Conservation (phyloP, 306 rosid species). For the Potentilla sterilis region DNA sequence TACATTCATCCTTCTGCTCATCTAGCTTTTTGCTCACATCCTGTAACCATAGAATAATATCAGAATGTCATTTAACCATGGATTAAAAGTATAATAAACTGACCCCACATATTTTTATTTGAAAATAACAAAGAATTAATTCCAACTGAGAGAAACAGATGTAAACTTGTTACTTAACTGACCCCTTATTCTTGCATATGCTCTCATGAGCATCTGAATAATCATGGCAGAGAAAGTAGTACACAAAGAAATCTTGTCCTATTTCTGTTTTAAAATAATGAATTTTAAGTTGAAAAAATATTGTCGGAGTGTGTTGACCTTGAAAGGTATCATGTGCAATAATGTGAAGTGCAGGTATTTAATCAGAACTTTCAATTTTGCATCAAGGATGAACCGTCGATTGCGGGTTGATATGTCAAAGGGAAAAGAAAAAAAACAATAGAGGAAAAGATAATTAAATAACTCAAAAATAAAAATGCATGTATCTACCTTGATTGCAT, state of each 20-base stretch:
- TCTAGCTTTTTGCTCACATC: constrained; percentile 90
- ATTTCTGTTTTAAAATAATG: not conserved
- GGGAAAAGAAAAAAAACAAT: not conserved
- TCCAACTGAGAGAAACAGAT: not conserved
- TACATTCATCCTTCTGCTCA: constrained; percentile 89
- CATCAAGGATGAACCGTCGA: not conserved
- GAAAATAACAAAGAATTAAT: not conserved
- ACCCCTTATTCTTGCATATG: not conserved
- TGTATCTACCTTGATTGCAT: constrained; percentile 79
- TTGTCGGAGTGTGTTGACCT: not conserved
- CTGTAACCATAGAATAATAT: constrained; percentile 44
- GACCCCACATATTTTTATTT: not conserved
- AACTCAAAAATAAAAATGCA: not conserved
- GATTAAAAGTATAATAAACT: not conserved
- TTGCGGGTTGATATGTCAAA: not conserved
- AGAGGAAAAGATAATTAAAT: not conserved
- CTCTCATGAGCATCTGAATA: not conserved
- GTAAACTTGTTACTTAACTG: not conserved
- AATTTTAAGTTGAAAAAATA: not conserved
- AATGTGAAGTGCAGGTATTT: not conserved
- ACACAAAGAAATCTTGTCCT: not conserved
- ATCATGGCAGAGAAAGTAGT: not conserved
- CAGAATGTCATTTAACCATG: not conserved
- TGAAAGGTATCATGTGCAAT: not conserved
- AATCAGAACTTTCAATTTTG: not conserved